Conservation (phyloP, 2,329 filamentous ascomycete genomes). For the Rhynchosporium agropyri region DNA sequence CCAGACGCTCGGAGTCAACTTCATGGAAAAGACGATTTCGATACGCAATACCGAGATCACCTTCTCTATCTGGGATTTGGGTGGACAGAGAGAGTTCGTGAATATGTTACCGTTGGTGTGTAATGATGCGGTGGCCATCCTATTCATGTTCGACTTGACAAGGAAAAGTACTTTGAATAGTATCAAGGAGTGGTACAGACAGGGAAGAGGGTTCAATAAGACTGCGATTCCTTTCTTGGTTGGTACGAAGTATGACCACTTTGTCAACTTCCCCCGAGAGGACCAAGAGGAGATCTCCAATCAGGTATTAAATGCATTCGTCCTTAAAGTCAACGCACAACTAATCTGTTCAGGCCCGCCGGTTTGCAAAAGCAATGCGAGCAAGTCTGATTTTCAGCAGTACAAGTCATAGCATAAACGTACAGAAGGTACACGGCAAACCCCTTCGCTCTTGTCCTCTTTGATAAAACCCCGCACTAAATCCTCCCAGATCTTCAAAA, state of each 20-base stretch:
- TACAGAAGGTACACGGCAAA: constrained; percentile 77
- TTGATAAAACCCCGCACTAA: constrained; percentile 4
- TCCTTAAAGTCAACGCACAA: not conserved
- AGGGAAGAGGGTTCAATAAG: constrained; percentile 98
- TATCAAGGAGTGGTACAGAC: constrained; percentile 99
- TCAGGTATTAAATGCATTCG: constrained; percentile 60
- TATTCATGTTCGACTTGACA: constrained; percentile 99
- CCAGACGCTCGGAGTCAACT: constrained; percentile 97
- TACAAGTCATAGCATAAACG: constrained; percentile 98
- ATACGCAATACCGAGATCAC: constrained; percentile 99
- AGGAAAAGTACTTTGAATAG: constrained; percentile 98
- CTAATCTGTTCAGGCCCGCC: constrained; percentile 67
- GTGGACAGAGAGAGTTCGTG: constrained; percentile 97
- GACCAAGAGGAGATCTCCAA: constrained; percentile 99
- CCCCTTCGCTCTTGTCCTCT: not conserved
- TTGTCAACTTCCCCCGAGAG: constrained; percentile 96
- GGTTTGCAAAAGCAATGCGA: constrained; percentile 98
- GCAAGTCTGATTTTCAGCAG: constrained; percentile 97
- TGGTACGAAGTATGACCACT: constrained; percentile 98
- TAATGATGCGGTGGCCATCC: constrained; percentile 96
- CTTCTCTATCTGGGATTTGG: constrained; percentile 98
- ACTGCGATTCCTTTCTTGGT: constrained; percentile 98
- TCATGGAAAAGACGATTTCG: constrained; percentile 99
- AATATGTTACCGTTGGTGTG: constrained; percentile 99
- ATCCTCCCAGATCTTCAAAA: constrained; percentile 89